Percentiles rank a stretch among this genome's conserved stretches.
phyloP scores from a whole-genome alignment of 441 rosid genomes.

The Melastoma candidum region DNA sequence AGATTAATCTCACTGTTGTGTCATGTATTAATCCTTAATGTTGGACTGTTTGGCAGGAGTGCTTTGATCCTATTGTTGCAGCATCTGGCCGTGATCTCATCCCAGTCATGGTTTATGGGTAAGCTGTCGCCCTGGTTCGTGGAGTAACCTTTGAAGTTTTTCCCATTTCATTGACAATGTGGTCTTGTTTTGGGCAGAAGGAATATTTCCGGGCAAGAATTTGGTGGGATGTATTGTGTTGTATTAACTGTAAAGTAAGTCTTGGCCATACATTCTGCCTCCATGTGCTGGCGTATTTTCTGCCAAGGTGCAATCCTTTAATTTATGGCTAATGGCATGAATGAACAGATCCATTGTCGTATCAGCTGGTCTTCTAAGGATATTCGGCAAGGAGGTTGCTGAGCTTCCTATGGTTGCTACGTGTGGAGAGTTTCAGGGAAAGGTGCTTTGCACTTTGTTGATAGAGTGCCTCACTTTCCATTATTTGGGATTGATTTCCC shows the following conservation, averaged over 20 bases:
- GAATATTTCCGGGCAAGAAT: slow-evolving; percentile 92
- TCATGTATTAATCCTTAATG: neutral
- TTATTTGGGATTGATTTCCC: neutral
- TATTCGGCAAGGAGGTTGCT: slow-evolving; percentile 86
- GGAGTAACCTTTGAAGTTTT: no score
- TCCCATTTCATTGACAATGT: neutral
- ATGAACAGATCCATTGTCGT: slow-evolving; percentile 65
- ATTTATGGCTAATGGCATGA: slow-evolving; percentile 16
- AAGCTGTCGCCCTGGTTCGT: slow-evolving; percentile 12
- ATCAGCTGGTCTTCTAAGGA: slow-evolving; percentile 90
- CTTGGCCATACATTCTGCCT: slow-evolving; percentile 1
- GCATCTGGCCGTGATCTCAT: slow-evolving; percentile 75
- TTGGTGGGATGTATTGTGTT: slow-evolving; percentile 78
- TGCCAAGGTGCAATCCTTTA: neutral
- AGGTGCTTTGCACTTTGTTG: slow-evolving; percentile 33
- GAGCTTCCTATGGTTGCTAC: slow-evolving; percentile 99
- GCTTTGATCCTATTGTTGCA: slow-evolving; percentile 90
- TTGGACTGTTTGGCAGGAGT: slow-evolving; percentile 47
- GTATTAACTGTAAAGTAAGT: slow-evolving; percentile 66
- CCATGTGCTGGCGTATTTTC: neutral
- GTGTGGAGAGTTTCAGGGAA: slow-evolving; percentile 79
- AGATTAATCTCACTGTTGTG: no score
- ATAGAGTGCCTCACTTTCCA: neutral
- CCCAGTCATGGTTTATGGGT: slow-evolving; percentile 97
- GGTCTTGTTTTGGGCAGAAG: slow-evolving; percentile 40